Evolutionary conservation across 1,284 basidiomycete species (phyloP), one percentile per base, ranked within the genome.

Genomic region (Anthracocystis panici-leucophaei): DNA sequence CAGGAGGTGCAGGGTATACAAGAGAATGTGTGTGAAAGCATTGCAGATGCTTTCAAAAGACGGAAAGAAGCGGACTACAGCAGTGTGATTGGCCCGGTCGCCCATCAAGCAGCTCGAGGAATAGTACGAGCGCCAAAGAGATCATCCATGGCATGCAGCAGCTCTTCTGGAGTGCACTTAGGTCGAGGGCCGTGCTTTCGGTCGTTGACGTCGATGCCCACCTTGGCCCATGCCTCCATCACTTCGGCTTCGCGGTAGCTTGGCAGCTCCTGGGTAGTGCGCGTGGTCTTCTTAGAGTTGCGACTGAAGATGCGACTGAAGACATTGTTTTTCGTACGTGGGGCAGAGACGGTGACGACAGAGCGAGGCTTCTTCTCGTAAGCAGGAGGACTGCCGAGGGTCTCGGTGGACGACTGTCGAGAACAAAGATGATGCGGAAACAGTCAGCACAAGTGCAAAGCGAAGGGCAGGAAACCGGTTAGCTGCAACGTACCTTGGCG

Each of bases 141-240:
- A 1, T 54, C 69, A 29, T 77, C 62, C 65, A 73, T 65, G 38
- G 65, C 59, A 14, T 10, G 10, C 11, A 64, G 21, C 65, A 46
- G 55, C 31, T 77, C 66, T 8, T 73, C 61, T 0, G 75, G 75
- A 1, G 75, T 77, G 53, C 75, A 77, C 5, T 66, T 21, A 16
- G 75, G 75, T 8, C 48, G 44, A 18, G 75, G 75, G 5, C 70
- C 75, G 3, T 69, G 65, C 48, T 53, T 66, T 50, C 61, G 60
- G 31, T 77, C 50, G 57, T 77, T 60, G 55, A 77, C 20, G 27
- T 77, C 66, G 40, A 77, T 70, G 18, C 75, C 75, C 11, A 77
- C 45, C 23, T 66, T 53, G 20, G 70, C 66, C 75, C 75, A 77
- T 0, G 70, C 54, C 20, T 53, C 41, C 12, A 52, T 53, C n/a